Base-by-base conservation (phyloP, 768 basidiomycete genomes). In the Pleurotus pulmonarius region DNA sequence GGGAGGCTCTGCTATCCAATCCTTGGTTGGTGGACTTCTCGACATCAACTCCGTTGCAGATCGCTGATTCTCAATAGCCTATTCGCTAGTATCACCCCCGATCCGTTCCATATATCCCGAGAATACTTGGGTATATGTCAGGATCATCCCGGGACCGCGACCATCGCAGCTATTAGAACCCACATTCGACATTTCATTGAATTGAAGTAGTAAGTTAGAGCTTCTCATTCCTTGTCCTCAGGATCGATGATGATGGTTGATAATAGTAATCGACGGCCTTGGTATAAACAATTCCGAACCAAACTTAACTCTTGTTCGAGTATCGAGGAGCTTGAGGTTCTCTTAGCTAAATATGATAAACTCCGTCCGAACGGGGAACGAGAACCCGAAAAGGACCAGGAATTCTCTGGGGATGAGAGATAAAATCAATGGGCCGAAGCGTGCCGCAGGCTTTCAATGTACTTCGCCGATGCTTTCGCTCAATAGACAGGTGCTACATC, bases 1-100 rank as follows among this genome's bases (percentile, higher is more conserved):
- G 87, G 7, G 90, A 92, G 65, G 80, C 82, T n/a, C 69, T 92
- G 34, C 73, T 90, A 4, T 82, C 80, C 15, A 90, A 92, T 69
- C 88, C 89, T 29, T 85, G 82, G 90, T 90, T 58, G 37, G 77
- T 67, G 22, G 26, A 40, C 40, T 55, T 54, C 13, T 44, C 55
- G 48, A 46, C 40, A 58, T 16, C 16, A 37, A 13, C 5, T 15
- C 25, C 22, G 64, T 59, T 45, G 58, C 26, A 20, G 20, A 41
- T 51, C 38, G 25, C 26, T 46, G 46, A 20, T 46, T 41, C 22
- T 55, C 20, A 18, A 8, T 61, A 90, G 88, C 61, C 65, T 90
- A 44, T 91, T 90, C 64, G 68, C 77, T 41, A 75, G 73, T 39
- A 59, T 66, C 18, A 57, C 75, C n/a, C 82, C 83, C 22, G 84